phyloP scores from a whole-genome alignment of 192 early-diverging fungal genomes.

The Mortierella alpina region DNA sequence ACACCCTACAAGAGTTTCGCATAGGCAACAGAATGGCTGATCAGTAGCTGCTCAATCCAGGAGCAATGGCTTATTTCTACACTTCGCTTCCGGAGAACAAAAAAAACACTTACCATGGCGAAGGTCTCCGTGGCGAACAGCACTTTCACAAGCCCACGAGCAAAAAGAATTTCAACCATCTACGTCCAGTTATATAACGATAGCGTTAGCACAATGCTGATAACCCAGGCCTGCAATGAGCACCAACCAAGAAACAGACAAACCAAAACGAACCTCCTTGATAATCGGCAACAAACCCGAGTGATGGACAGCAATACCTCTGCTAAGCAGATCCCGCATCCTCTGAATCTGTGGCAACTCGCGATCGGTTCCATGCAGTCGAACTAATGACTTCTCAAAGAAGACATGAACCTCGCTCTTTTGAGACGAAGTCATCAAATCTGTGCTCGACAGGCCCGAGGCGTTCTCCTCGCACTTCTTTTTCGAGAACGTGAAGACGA shows the following conservation, averaged over 20 bases:
- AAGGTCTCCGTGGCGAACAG: conserved; percentile 99
- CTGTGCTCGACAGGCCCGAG: conserved; percentile 76
- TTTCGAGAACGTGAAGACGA: conserved; percentile 96
- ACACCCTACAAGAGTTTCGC: conserved; percentile 71
- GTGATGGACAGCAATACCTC: conserved; percentile 98
- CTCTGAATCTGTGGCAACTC: conserved; percentile 89
- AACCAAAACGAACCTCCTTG: conserved; percentile 77
- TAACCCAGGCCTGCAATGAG: neutral
- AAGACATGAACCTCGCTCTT: conserved; percentile 91
- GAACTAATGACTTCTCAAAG: conserved; percentile 82
- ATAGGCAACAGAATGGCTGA: neutral
- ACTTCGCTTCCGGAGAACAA: neutral
- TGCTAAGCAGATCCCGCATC: conserved; percentile 84
- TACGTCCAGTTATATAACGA: conserved; percentile 21
- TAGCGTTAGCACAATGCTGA: too few relatives aligned
- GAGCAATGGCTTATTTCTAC: neutral
- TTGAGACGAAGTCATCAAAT: conserved; percentile 76
- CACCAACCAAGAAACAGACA: neutral
- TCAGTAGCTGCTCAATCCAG: neutral
- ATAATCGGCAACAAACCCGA: conserved; percentile 96
- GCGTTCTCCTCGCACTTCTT: conserved; percentile 96
- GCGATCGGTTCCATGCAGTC: conserved; percentile 87
- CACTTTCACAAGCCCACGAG: conserved; percentile 87
- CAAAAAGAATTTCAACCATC: conserved; percentile 97
- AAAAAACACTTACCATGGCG: conserved; percentile 78